Percentiles rank a stretch among this genome's conserved stretches.
These are phyloP conservation scores for Chrysanthemum seticuspe DNA, from an alignment of 129 eudicot genomes.

Conservation along the genomic window DNA sequence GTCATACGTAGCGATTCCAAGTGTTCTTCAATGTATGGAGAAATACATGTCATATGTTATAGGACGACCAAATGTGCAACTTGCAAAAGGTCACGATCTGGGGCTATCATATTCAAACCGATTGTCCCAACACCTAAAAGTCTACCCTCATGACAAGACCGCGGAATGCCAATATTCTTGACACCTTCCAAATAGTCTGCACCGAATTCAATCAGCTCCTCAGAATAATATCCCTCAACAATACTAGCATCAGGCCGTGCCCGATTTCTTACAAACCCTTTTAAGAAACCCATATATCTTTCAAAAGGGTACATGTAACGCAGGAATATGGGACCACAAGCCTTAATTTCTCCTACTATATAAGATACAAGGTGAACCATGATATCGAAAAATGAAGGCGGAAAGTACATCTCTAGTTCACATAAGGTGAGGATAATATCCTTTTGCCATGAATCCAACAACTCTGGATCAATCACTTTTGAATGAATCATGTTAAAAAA, in stretches of 20 bases:
- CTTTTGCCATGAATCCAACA: no score
- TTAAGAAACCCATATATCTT: neutral
- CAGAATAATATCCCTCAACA: neutral
- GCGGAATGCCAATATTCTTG: neutral
- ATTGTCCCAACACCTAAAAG: neutral
- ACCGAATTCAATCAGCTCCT: neutral
- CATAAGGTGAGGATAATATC: no score
- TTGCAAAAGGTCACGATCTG: neutral
- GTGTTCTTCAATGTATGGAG: conserved; percentile 6
- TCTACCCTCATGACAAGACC: neutral
- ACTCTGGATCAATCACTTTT: no score
- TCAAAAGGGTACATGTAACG: conserved; percentile 11
- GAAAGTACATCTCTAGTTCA: no score
- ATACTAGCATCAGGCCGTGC: neutral
- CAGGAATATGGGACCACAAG: neutral
- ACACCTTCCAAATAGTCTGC: neutral
- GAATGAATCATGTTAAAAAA: no score
- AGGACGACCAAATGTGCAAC: neutral
- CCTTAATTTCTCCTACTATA: no score
- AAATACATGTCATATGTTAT: neutral
- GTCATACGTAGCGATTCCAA: neutral
- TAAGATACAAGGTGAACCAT: no score
- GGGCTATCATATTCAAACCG: neutral
- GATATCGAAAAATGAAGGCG: no score
- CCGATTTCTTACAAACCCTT: neutral